Evolutionary conservation across 352 stramenopile species (phyloP).

Genomic region (Globisporangium nagaii): DNA sequence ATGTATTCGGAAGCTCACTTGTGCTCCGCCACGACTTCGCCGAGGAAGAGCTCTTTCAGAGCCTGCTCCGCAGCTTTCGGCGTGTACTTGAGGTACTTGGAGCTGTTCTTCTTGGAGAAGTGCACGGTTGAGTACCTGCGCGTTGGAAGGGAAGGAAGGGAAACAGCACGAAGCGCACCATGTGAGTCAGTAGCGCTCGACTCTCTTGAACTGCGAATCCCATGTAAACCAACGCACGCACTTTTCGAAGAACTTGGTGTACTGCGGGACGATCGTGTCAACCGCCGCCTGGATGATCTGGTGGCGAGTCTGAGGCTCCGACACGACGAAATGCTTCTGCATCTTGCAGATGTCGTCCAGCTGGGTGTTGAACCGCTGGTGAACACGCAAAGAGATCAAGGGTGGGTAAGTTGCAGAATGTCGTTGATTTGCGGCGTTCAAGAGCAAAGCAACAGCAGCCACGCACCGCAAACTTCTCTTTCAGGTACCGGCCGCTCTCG

Average conservation of each 20-base stretch:
- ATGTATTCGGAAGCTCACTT: conserved; percentile 2
- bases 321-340: conserved; percentile 77
- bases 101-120: conserved; percentile 90
- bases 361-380: conserved; percentile 67
- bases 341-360: conserved; percentile 64
- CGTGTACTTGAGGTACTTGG: conserved; percentile 87
- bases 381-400: neutral
- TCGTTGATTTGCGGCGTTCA: no score
- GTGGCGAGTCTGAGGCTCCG: conserved; percentile 81
- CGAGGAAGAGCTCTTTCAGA: conserved; percentile 80
- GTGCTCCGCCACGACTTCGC: conserved; percentile 25
- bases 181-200: no score
- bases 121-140: conserved; percentile 84
- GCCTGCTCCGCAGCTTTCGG: conserved; percentile 76
- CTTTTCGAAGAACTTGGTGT: conserved; percentile 91
- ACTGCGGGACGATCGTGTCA: conserved; percentile 80
- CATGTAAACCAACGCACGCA: conserved; percentile 26
- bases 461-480: conserved; percentile 87
- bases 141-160: no score
- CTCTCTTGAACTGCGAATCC: no score
- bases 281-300: conserved; percentile 81
- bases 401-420: no score
- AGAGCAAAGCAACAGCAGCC: neutral
- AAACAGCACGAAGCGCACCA: no score
- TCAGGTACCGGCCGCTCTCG: conserved; percentile 88